Evolutionary conservation across 2,329 filamentous ascomycete genomes (phyloP).

Genomic region (Metarhizium humberi): DNA sequence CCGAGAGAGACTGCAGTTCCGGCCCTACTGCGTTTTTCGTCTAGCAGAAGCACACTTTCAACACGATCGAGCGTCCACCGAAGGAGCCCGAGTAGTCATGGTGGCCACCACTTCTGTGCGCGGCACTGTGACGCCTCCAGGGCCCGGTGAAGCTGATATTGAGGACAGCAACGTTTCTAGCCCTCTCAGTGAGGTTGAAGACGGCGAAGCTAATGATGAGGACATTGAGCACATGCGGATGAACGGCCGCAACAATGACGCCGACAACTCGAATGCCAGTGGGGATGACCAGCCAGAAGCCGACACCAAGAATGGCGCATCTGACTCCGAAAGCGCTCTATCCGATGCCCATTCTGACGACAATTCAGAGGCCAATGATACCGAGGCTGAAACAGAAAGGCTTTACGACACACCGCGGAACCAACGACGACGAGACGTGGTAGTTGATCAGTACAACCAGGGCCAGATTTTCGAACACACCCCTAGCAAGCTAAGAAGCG

Average conservation of each 20-base stretch:
- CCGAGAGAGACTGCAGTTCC: neutral
- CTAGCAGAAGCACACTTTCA: neutral
- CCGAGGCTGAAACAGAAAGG: constrained; percentile 90
- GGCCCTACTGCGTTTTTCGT: neutral
- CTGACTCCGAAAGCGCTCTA: constrained; percentile 43
- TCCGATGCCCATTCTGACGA: constrained; percentile 41
- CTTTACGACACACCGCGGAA: constrained; percentile 80
- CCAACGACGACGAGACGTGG: constrained; percentile 51
- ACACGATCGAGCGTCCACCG: constrained; percentile 10
- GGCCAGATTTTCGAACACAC: constrained; percentile 53
- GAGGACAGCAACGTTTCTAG: constrained; percentile 72
- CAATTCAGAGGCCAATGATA: constrained; percentile 43
- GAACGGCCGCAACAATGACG: constrained; percentile 24
- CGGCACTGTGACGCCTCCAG: constrained; percentile 36
- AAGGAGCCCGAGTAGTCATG: constrained; percentile 27
- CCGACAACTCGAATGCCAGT: constrained; percentile 19
- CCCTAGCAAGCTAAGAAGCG: constrained; percentile 66
- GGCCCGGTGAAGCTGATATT: constrained; percentile 31
- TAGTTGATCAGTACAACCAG: constrained; percentile 46
- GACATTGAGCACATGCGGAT: constrained; percentile 51
- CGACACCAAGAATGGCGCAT: constrained; percentile 20
- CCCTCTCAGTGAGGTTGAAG: constrained; percentile 86
- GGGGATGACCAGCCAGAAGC: constrained; percentile 15
- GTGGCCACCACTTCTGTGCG: constrained; percentile 42
- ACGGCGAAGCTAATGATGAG: constrained; percentile 64